A percentile compares a stretch with the other conserved stretches of the same genome.
Evolutionary conservation across 192 early-diverging fungal genomes (phyloP).

Genomic region (Backusella morwellensis): DNA sequence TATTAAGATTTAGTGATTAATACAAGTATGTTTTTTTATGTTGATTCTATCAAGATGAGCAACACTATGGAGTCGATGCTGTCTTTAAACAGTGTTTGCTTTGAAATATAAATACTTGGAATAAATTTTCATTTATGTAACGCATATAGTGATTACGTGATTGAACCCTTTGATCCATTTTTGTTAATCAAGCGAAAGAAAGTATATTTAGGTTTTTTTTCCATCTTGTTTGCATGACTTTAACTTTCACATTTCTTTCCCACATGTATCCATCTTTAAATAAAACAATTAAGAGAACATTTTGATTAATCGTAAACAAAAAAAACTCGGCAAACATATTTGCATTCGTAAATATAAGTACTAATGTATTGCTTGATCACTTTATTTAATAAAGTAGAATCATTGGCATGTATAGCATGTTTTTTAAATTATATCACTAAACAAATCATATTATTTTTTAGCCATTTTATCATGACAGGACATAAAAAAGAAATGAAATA

Average conservation of each 20-base stretch:
- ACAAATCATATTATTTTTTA: too few relatives aligned
- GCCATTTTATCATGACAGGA: neutral
- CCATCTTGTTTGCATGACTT: neutral
- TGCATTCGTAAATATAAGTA: too few relatives aligned
- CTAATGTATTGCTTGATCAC: too few relatives aligned
- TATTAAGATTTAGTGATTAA: too few relatives aligned
- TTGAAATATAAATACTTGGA: neutral
- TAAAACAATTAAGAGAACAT: neutral
- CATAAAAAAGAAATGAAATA: neutral
- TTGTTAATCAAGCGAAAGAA: neutral
- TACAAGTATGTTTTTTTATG: too few relatives aligned
- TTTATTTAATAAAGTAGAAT: too few relatives aligned
- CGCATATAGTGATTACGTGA: neutral
- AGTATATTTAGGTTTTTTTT: neutral
- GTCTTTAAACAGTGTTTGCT: neutral
- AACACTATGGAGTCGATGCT: too few relatives aligned
- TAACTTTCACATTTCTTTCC: neutral
- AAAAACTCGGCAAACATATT: too few relatives aligned
- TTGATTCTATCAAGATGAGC: too few relatives aligned
- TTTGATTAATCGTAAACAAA: too few relatives aligned
- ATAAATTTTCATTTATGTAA: neutral
- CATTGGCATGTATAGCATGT: too few relatives aligned
- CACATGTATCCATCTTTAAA: neutral
- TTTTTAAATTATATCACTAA: too few relatives aligned
- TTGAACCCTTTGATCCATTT: constrained; percentile 1